Conservation (phyloP, 331 rosid species). For the Erythrophleum ivorense region DNA sequence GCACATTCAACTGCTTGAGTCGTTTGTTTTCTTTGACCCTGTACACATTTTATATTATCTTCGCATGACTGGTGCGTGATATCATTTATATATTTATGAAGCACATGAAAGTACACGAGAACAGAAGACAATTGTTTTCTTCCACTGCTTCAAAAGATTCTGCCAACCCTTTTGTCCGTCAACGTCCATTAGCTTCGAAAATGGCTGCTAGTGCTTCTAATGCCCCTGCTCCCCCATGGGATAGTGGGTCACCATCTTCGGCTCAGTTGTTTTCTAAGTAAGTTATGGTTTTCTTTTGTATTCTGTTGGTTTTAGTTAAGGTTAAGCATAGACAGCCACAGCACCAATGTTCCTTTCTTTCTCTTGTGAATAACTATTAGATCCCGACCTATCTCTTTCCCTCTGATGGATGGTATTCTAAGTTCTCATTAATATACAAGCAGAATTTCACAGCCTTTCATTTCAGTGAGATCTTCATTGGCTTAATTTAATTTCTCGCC, state of each 20-base stretch:
- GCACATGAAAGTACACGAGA: constrained; percentile 93
- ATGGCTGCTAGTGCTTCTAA: constrained; percentile 72
- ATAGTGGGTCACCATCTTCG: constrained; percentile 63
- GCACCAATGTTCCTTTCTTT: constrained; percentile 1
- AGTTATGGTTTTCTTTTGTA: constrained; percentile 36
- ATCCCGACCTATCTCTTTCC: background rate
- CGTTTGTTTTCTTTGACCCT: background rate
- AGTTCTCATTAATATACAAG: background rate
- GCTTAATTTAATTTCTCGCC: background rate
- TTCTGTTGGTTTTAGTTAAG: constrained; percentile 24
- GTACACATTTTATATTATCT: background rate
- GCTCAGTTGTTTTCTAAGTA: constrained; percentile 64
- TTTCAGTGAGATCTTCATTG: background rate
- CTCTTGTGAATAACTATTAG: background rate
- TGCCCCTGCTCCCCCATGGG: constrained; percentile 87
- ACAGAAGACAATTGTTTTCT: constrained; percentile 86
- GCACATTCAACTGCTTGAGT: background rate
- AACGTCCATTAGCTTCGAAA: constrained; percentile 80
- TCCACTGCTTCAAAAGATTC: constrained; percentile 74
- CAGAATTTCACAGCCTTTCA: background rate
- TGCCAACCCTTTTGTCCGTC: constrained; percentile 93
- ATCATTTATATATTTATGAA: constrained; percentile 43
- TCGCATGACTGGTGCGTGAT: constrained; percentile 14
- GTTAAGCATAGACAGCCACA: background rate
- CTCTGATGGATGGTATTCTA: constrained; percentile 17